These are phyloP conservation scores for Aspergillus vadensis DNA, from an alignment of 2,329 filamentous ascomycete genomes.

Conservation along the genomic window DNA sequence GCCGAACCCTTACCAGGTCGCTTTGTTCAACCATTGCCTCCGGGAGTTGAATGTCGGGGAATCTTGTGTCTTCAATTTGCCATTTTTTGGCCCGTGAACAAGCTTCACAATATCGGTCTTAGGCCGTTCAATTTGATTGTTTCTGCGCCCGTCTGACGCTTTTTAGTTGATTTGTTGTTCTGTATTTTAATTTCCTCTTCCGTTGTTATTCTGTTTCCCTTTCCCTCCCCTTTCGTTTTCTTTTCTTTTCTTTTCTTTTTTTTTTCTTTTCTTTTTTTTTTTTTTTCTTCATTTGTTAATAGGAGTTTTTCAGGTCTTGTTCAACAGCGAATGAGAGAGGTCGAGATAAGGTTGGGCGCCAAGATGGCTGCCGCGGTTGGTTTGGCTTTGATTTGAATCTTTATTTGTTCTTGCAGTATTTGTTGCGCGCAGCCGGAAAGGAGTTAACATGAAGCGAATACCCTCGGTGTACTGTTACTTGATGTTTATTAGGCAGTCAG, in stretches of 20 bases:
- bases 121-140: not conserved
- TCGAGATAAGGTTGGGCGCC: constrained; percentile 13
- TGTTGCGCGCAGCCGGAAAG: not conserved
- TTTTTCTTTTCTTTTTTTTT: too few relatives aligned
- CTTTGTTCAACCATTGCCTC: not conserved
- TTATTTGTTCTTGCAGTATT: not conserved
- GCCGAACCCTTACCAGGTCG: not conserved
- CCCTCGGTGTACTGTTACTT: too few relatives aligned
- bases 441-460: not conserved
- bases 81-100: not conserved
- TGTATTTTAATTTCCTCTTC: not conserved
- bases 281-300: too few relatives aligned
- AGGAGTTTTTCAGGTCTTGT: not conserved
- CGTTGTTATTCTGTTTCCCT: not conserved
- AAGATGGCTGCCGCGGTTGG: not conserved
- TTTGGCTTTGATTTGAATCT: not conserved
- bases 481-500: too few relatives aligned
- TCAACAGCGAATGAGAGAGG: not conserved
- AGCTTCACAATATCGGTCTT: not conserved
- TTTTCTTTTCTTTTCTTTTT: not conserved
- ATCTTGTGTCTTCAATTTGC: not conserved
- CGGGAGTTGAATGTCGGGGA: not conserved
- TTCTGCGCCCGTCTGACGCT: not conserved
- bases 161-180: not conserved
- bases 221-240: not conserved